Base-by-base conservation (phyloP, 2,329 filamentous ascomycete genomes). In the Hypocreales sp. region DNA sequence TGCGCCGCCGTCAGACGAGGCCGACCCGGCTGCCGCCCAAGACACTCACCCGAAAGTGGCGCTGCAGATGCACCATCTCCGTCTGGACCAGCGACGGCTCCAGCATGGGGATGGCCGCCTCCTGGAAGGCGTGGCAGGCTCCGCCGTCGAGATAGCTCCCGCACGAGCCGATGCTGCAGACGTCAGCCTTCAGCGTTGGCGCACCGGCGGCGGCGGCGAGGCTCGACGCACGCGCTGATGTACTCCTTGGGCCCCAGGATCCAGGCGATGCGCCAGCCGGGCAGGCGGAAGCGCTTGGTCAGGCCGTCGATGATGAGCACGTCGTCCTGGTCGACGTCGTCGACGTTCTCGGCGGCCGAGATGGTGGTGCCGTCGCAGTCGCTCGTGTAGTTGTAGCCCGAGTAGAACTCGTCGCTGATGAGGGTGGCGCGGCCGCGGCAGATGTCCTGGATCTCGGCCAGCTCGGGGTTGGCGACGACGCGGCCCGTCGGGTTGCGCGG, bases 381-480 rank as follows among this genome's bases (percentile, higher is more conserved):
- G 40, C 72, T 81, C 20, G 82, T 92, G 60, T 95, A 95, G 58
- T 93, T 93, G 64, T 94, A 95, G 14, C 86, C 83, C 8, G 76
- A 75, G 59, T 95, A 95, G 64, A 95, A 95, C 56, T 95, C 87
- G 47, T 95, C 87, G 58, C 86, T 82, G 50, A 95, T 86, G 30
- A 95, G 63, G 1, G 87, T 95, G 4, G 84, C 84, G 29, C 84
- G 74, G 39, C 84, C 81, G 46, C 84, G 75, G 61, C 84, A 92
- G 42, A 93, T 78, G 46, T 93, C 81, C 53, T 95, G 86, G 43
- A 94, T 93, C 55, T 87, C 71, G 12, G 79, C 76, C 35, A 95
- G 63, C 53, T 93, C 80, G 0, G 82, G 79, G 48, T 86, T 84
- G 43, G 69, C 67, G 15, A 94, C 74, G 36, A 94, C 82, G 37